Conservation (phyloP, 2,329 filamentous ascomycete species). For the Cytospora piceae region DNA sequence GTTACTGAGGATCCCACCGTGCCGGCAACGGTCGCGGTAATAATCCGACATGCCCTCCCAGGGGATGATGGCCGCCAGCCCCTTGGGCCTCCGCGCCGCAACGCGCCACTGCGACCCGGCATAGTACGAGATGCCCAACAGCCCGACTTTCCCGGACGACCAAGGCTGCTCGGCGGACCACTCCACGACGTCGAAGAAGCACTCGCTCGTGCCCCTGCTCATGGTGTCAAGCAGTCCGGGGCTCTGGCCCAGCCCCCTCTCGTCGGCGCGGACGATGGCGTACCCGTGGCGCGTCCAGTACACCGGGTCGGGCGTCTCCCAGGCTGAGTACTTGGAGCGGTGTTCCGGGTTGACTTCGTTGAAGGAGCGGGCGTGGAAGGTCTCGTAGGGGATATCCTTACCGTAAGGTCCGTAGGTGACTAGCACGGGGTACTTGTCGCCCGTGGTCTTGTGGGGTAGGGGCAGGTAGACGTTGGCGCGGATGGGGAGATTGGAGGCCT, state of each 20-base stretch:
- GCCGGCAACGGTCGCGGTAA: conserved; percentile 60
- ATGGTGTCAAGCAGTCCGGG: conserved; percentile 53
- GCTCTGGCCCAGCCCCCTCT: conserved; percentile 52
- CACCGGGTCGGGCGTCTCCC: conserved; percentile 62
- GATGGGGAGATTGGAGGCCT: conserved; percentile 34
- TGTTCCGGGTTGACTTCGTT: conserved; percentile 58
- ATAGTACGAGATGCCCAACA: conserved; percentile 54
- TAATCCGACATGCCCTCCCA: conserved; percentile 60
- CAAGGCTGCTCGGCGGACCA: conserved; percentile 53
- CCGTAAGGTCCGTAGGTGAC: conserved; percentile 76
- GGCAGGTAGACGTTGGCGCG: conserved; percentile 39
- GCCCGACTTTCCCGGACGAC: conserved; percentile 53
- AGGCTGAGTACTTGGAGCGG: conserved; percentile 56
- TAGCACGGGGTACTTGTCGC: conserved; percentile 57
- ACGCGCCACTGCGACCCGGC: conserved; percentile 53
- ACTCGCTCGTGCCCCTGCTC: conserved; percentile 51
- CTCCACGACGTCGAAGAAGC: conserved; percentile 54
- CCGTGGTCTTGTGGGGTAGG: conserved; percentile 24
- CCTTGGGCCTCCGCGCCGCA: conserved; percentile 50
- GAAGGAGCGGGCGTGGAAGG: conserved; percentile 47
- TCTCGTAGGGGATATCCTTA: conserved; percentile 69
- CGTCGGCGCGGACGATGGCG: conserved; percentile 57
- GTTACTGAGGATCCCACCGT: conserved; percentile 65
- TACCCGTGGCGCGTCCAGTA: conserved; percentile 61
- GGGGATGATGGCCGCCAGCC: conserved; percentile 51